Conservation (phyloP, 129 eudicot species). For the Ambrosia trifida region DNA sequence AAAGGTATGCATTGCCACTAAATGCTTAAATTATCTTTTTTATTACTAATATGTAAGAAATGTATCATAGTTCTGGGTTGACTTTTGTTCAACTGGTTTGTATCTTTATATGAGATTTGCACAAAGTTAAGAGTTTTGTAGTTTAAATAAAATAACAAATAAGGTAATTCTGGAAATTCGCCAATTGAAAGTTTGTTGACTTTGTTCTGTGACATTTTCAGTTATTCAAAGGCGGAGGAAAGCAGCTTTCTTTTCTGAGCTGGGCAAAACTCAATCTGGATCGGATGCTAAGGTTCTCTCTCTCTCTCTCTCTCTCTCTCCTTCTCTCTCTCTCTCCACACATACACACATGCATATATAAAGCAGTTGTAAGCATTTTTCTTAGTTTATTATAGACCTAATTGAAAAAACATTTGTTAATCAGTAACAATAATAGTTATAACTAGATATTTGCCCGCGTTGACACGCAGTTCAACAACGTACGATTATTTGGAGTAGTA, state of each 20-base stretch:
- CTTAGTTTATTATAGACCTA: not conserved
- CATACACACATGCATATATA: constrained; percentile 27
- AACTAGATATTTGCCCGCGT: too few relatives aligned
- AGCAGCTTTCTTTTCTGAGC: constrained; percentile 79
- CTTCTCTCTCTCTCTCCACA: too few relatives aligned
- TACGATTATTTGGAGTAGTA: too few relatives aligned
- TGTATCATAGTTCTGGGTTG: not conserved
- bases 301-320: constrained; percentile 12
- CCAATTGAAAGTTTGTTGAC: constrained; percentile 6
- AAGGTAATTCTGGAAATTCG: not conserved
- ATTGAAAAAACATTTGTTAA: not conserved
- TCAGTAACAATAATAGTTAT: not conserved
- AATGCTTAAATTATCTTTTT: not conserved
- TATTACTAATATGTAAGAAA: not conserved
- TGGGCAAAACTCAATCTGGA: constrained; percentile 54
- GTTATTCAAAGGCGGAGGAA: constrained; percentile 73
- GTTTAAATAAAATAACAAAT: not conserved
- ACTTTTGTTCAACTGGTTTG: constrained; percentile 8
- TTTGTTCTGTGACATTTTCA: constrained; percentile 30
- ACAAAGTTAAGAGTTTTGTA: not conserved
- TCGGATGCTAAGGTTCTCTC: constrained; percentile 43
- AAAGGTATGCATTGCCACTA: constrained; percentile 62
- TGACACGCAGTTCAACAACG: too few relatives aligned
- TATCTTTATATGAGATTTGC: not conserved
- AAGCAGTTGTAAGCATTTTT: constrained; percentile 53